phyloP scores from a whole-genome alignment of 2,329 filamentous ascomycete species.

The Penicillium sp. region DNA sequence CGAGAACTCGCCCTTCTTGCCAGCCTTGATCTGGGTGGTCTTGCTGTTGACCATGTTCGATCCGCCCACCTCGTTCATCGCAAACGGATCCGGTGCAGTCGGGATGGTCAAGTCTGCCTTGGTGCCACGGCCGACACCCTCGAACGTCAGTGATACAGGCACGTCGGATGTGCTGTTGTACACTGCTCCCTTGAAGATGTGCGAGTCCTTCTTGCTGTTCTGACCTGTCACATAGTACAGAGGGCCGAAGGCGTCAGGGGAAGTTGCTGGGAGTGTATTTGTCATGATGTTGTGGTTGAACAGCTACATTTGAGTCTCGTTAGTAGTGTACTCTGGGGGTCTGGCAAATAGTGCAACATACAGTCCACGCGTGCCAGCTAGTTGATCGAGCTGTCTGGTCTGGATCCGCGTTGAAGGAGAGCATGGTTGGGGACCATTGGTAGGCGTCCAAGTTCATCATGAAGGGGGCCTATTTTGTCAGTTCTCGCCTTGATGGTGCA shows the following conservation, averaged over 20 bases:
- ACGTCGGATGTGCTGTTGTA: conserved; percentile 41
- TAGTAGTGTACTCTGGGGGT: conserved; percentile 14
- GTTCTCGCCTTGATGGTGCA: background rate
- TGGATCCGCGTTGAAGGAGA: conserved; percentile 25
- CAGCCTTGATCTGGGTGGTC: conserved; percentile 18
- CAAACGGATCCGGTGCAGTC: conserved; percentile 28
- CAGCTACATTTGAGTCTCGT: conserved; percentile 24
- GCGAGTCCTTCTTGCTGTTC: conserved; percentile 29
- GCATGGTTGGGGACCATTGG: conserved; percentile 26
- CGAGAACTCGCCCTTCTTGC: conserved; percentile 20
- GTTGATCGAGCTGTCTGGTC: conserved; percentile 25
- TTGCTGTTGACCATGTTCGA: conserved; percentile 17
- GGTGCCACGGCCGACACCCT: conserved; percentile 27
- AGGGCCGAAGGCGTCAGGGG: conserved; percentile 33
- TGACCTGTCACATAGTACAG: conserved; percentile 42
- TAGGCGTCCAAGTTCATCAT: conserved; percentile 24
- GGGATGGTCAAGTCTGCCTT: conserved; percentile 37
- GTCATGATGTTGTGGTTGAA: conserved; percentile 40
- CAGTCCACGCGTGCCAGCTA: conserved; percentile 24
- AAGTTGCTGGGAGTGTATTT: conserved; percentile 37
- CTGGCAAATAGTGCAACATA: conserved; percentile 17
- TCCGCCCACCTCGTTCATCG: conserved; percentile 27
- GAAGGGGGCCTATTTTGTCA: conserved; percentile 19
- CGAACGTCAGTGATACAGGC: conserved; percentile 30
- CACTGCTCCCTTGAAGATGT: conserved; percentile 42